Percentiles rank a stretch among this genome's conserved stretches.
Evolutionary conservation across 371 early-diverging fungal genomes (phyloP).

Genomic region (Capniomyces stellatus): DNA sequence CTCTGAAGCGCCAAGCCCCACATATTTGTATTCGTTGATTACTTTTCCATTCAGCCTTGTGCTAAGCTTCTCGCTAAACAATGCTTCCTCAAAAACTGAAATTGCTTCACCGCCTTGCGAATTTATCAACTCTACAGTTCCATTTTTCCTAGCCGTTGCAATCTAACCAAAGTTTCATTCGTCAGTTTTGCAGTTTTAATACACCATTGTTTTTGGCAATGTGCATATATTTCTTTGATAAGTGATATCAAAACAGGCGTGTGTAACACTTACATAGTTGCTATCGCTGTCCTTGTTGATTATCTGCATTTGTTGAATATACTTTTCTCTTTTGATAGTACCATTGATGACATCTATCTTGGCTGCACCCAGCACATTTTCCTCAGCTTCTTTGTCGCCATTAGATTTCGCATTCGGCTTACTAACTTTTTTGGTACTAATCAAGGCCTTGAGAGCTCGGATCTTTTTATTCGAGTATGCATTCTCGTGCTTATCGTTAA

Average conservation of each 20-base stretch:
- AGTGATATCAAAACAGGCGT: no score
- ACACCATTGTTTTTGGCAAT: background rate
- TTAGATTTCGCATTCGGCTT: slow-evolving; percentile 2
- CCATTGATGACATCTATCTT: slow-evolving; percentile 9
- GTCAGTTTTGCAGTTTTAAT: background rate
- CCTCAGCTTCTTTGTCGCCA: slow-evolving; percentile 2
- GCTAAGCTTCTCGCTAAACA: slow-evolving; percentile 6
- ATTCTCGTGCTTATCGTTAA: slow-evolving; percentile 16
- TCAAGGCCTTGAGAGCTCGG: no score
- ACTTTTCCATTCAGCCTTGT: slow-evolving; percentile 9
- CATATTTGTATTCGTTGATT: slow-evolving; percentile 10
- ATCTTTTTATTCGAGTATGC: no score
- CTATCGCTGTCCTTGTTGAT: background rate
- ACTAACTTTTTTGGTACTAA: slow-evolving; percentile 3
- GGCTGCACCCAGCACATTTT: slow-evolving; percentile 7
- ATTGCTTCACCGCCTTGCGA: slow-evolving; percentile 5
- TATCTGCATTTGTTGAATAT: slow-evolving; percentile 13
- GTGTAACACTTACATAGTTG: background rate
- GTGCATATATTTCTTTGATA: no score
- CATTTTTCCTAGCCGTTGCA: slow-evolving; percentile 15
- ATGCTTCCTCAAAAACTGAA: slow-evolving; percentile 7
- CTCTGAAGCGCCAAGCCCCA: slow-evolving; percentile 18
- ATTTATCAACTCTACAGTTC: slow-evolving; percentile 11
- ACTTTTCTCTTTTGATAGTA: slow-evolving; percentile 4
- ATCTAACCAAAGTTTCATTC: slow-evolving; percentile 2